A percentile compares a stretch with the other conserved stretches of the same genome.
phyloP scores from a whole-genome alignment of 257 asterid genomes.

The Solanum sitiens region DNA sequence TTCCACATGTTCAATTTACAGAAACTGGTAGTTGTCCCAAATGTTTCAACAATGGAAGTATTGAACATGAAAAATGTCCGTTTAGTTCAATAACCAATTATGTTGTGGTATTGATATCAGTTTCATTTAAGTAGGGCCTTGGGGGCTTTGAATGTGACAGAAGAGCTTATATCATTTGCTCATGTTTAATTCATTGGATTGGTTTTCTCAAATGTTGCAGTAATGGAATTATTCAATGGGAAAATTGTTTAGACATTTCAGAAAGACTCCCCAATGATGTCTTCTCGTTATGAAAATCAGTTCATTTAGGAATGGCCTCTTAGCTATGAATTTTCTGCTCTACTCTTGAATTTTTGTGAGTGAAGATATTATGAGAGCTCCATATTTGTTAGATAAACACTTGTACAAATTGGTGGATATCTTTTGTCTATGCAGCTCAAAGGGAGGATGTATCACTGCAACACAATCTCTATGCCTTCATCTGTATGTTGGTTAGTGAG shows the following conservation, averaged over 20 bases:
- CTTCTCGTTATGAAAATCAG: background rate
- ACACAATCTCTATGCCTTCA: slow-evolving; percentile 53
- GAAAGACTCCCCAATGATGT: background rate
- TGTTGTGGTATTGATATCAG: background rate
- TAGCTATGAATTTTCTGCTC: background rate
- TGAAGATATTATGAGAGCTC: background rate
- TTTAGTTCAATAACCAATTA: background rate
- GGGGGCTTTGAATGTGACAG: background rate
- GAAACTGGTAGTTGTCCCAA: background rate
- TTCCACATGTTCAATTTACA: background rate
- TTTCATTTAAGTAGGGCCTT: background rate
- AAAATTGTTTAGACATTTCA: background rate
- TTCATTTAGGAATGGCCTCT: background rate
- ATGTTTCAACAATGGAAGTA: background rate
- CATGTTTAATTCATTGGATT: background rate
- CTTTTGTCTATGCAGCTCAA: slow-evolving; percentile 39
- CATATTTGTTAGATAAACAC: background rate
- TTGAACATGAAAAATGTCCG: background rate
- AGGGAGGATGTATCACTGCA: slow-evolving; percentile 9
- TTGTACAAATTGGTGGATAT: background rate
- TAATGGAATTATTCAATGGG: background rate
- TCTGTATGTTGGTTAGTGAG: slow-evolving; percentile 72
- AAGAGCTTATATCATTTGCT: background rate
- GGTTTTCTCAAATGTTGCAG: background rate
- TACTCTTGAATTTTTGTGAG: background rate